Evolutionary conservation across 148 eudicot species (phyloP).

Genomic region (Rhododendron vialii): DNA sequence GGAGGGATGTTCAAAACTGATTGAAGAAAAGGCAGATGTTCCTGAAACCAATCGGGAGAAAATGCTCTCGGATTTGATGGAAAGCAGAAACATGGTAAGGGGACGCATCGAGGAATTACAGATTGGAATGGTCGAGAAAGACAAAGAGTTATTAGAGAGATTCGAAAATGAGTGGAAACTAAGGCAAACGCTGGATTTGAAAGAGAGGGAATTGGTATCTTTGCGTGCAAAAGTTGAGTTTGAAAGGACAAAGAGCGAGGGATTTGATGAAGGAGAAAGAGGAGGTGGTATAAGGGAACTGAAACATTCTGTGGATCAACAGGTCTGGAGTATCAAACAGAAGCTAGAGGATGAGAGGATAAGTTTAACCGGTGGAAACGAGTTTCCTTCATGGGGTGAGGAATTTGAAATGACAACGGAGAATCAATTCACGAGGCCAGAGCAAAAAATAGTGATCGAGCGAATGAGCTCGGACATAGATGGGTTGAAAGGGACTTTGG

Average conservation of each 20-base stretch:
- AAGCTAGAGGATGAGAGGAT: constrained; percentile 44
- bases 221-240: constrained; percentile 17
- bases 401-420: constrained; percentile 7
- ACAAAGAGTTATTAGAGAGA: constrained; percentile 39
- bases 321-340: constrained; percentile 47
- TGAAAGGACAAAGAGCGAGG: constrained; percentile 13
- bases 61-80: constrained; percentile 44
- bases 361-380: constrained; percentile 14
- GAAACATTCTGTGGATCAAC: constrained; percentile 42
- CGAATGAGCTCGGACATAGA: constrained; percentile 65
- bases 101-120: constrained; percentile 40
- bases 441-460: constrained; percentile 32
- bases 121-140: constrained; percentile 38
- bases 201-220: constrained; percentile 34
- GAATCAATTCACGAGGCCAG: constrained; percentile 11
- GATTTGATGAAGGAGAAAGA: constrained; percentile 15
- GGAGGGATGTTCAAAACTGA: constrained; percentile 37
- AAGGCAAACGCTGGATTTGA: constrained; percentile 26
- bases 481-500: constrained; percentile 48
- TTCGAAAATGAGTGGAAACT: constrained; percentile 27
- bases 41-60: constrained; percentile 40
- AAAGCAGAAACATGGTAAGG: constrained; percentile 36
- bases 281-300: constrained; percentile 32
- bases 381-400: constrained; percentile 2
- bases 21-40: constrained; percentile 46